Base-by-base conservation (phyloP, 2,329 filamentous ascomycete genomes). In the Xylariaceae sp. region DNA sequence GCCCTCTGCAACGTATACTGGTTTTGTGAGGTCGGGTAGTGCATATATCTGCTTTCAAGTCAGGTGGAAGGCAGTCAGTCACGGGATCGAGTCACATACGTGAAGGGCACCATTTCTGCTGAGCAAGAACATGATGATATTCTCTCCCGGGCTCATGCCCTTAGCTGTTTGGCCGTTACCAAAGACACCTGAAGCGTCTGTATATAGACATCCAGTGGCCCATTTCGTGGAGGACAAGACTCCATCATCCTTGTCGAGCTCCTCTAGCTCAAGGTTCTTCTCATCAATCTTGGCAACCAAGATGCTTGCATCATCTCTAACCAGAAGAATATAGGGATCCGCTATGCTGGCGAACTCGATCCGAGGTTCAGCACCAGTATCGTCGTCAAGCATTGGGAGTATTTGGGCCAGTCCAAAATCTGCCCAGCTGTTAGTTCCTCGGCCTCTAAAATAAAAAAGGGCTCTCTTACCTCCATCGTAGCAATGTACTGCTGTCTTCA, bases 361-460 rank as follows among this genome's bases (percentile, higher is more conserved):
- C 33, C 80, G 73, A 4, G 86, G 80, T 49, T 94, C 86, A 14
- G 75, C 80, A 10, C 83, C 88, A 0, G 81, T 89, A 44, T 92
- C 85, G 49, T 94, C 92, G 49, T 96, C 92, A 41, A 86, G 75
- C 73, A 96, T 87, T 1, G 89, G 87, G 31, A 95, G 72, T 35
- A 98, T 96, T 52, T 96, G 90, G 29, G 81, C 80, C 33, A 98
- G 71, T 9, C 83, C 85, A 38, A 98, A 74, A 57, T 94, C 86
- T 87, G 50, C 2, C n/a, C 6, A 48, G 11, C n/a, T n/a, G n/a
- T n/a, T n/a, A n/a, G n/a, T n/a, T n/a, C n/a, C n/a, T n/a, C n/a
- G n/a, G n/a, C n/a, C n/a, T n/a, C n/a, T 27, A 32, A 9, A 29
- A 26, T 38, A 38, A 44, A 3, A 16, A 17, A 5, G 12, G 22